phyloP scores from a whole-genome alignment of 2,329 filamentous ascomycete genomes.

The Trichoderma gracile region DNA sequence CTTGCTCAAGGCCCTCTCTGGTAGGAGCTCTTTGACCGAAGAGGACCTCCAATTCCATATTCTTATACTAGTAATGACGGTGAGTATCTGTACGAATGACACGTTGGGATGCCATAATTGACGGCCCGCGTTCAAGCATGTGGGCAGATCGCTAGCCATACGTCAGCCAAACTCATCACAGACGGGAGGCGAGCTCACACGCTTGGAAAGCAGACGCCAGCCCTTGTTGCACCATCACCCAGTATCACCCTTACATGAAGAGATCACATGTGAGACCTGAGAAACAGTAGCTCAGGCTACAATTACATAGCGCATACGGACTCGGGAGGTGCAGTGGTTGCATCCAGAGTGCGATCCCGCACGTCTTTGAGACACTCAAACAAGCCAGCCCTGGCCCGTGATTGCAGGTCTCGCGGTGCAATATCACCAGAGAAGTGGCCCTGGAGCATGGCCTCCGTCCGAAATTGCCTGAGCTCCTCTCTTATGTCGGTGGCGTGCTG shows the following conservation, averaged over 20 bases:
- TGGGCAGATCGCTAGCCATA: background rate
- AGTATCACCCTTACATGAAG: too few relatives aligned
- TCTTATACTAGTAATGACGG: background rate
- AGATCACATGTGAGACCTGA: background rate
- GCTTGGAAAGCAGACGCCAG: background rate
- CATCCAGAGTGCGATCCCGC: constrained; percentile 5
- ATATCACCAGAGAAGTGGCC: background rate
- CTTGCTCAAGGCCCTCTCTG: background rate
- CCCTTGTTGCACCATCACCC: background rate
- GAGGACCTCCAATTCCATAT: background rate
- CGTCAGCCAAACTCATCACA: background rate
- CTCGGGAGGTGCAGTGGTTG: background rate
- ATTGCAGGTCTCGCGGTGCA: background rate
- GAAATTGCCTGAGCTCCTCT: background rate
- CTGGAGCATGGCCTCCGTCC: background rate
- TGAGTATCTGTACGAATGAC: background rate
- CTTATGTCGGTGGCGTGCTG: background rate
- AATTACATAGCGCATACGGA: background rate
- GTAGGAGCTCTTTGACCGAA: background rate
- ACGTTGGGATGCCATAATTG: background rate
- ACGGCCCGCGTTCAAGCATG: background rate
- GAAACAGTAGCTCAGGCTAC: background rate
- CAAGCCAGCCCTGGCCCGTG: background rate
- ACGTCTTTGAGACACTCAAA: constrained; percentile 15
- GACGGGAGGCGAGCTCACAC: background rate